These are phyloP conservation scores for Petunia secreta DNA, from an alignment of 257 asterid species.

Conservation along the genomic window DNA sequence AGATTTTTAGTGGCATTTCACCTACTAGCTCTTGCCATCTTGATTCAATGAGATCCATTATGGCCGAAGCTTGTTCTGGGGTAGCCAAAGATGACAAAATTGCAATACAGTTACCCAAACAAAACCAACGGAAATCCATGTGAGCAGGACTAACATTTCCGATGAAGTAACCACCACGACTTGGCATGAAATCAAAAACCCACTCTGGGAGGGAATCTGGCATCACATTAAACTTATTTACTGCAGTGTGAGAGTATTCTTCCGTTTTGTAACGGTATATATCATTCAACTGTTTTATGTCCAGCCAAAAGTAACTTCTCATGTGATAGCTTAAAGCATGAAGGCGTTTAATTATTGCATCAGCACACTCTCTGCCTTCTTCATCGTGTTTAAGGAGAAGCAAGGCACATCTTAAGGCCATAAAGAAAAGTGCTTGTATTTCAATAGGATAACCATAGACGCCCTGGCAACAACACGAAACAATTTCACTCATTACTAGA, in stretches of 20 bases:
- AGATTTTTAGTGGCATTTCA: constrained; percentile 88
- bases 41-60: constrained; percentile 86
- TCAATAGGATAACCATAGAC: constrained; percentile 91
- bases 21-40: constrained; percentile 86
- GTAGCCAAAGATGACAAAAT: constrained; percentile 83
- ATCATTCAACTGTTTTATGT: constrained; percentile 78
- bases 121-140: constrained; percentile 96
- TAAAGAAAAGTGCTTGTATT: constrained; percentile 86
- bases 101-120: constrained; percentile 84
- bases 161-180: constrained; percentile 79
- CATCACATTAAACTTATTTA: constrained; percentile 88
- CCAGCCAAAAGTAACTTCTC: constrained; percentile 91
- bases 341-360: constrained; percentile 67
- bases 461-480: constrained; percentile 52
- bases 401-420: constrained; percentile 84
- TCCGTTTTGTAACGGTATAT: constrained; percentile 87
- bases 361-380: constrained; percentile 64
- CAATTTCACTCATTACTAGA: not conserved
- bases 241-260: constrained; percentile 93
- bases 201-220: constrained; percentile 92
- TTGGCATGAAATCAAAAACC: constrained; percentile 94
- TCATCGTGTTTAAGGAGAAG: constrained; percentile 70
- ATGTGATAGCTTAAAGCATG: constrained; percentile 87
- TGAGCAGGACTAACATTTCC: constrained; percentile 91
- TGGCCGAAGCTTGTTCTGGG: constrained; percentile 88